Evolutionary conservation across 805 yeast genomes (phyloP).

Genomic region (Candida suzukii): DNA sequence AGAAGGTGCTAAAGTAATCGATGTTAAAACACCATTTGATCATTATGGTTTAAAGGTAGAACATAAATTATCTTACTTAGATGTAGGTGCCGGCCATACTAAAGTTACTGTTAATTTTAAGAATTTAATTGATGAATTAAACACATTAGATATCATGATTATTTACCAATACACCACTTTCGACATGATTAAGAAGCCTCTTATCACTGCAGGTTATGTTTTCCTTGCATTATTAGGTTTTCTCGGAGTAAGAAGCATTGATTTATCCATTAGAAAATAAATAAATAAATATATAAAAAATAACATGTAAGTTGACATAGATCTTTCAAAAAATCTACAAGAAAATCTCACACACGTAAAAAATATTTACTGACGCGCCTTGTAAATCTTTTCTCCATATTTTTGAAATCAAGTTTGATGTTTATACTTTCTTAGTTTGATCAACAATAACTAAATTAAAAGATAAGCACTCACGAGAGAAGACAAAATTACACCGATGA

Average conservation of each 20-base stretch:
- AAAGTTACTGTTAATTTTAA: constrained; percentile 53
- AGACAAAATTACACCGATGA: no score
- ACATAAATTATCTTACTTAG: constrained; percentile 52
- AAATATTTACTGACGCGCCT: no score
- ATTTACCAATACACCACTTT: constrained; percentile 52
- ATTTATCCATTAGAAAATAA: constrained; percentile 22
- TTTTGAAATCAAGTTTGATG: no score
- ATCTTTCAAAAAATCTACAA: not conserved
- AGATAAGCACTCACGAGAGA: no score
- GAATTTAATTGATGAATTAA: constrained; percentile 65
- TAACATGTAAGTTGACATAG: no score
- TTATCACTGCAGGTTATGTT: constrained; percentile 54
- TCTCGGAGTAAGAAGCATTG: constrained; percentile 40
- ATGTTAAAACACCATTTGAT: constrained; percentile 50
- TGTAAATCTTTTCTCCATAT: no score
- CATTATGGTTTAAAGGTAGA: constrained; percentile 25
- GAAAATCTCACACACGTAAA: no score
- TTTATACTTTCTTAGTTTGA: no score
- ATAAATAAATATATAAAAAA: no score
- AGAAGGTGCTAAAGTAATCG: constrained; percentile 66
- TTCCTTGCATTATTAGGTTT: constrained; percentile 53
- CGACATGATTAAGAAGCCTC: constrained; percentile 57
- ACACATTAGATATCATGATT: constrained; percentile 47
- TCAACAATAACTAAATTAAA: no score
- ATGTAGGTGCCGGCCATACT: constrained; percentile 70